Evolutionary conservation across 176 grass and related monocot species (phyloP).

Genomic region (Olyra latifolia): DNA sequence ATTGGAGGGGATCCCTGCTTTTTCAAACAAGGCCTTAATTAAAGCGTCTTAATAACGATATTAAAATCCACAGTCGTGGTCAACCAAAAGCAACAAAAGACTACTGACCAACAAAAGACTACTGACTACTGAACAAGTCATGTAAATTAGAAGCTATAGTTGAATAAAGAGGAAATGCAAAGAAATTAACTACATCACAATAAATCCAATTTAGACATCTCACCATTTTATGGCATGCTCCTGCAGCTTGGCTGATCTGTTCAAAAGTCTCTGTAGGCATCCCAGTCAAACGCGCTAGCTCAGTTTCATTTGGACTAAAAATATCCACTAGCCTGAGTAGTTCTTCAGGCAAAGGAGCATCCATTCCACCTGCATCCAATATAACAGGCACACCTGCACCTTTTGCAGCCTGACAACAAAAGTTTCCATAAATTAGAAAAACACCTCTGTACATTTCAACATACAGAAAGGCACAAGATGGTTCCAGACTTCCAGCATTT

Average conservation of each 20-base stretch:
- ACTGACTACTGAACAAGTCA: neutral
- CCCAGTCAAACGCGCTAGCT: constrained; percentile 77
- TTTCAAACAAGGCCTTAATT: neutral
- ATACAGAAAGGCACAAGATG: constrained; percentile 3
- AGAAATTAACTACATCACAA: constrained; percentile 17
- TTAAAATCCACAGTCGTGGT: neutral
- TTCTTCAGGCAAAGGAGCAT: constrained; percentile 78
- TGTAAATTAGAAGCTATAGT: neutral
- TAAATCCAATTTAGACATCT: constrained; percentile 23
- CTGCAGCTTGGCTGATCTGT: constrained; percentile 71
- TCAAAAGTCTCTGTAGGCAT: constrained; percentile 82
- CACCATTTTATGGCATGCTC: constrained; percentile 77
- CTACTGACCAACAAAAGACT: neutral
- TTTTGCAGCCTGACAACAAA: constrained; percentile 71
- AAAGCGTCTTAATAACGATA: constrained; percentile 3
- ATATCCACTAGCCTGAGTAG: constrained; percentile 78
- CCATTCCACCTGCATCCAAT: constrained; percentile 90
- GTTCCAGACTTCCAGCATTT: neutral
- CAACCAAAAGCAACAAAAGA: constrained; percentile 26
- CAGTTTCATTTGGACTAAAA: constrained; percentile 99
- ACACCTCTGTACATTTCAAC: neutral
- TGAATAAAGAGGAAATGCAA: neutral
- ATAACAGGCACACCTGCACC: constrained; percentile 82
- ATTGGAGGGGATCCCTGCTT: too few relatives aligned
- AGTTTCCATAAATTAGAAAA: constrained; percentile 7